Base-by-base conservation (phyloP, 257 asterid genomes). In the Solanum pimpinellifolium region DNA sequence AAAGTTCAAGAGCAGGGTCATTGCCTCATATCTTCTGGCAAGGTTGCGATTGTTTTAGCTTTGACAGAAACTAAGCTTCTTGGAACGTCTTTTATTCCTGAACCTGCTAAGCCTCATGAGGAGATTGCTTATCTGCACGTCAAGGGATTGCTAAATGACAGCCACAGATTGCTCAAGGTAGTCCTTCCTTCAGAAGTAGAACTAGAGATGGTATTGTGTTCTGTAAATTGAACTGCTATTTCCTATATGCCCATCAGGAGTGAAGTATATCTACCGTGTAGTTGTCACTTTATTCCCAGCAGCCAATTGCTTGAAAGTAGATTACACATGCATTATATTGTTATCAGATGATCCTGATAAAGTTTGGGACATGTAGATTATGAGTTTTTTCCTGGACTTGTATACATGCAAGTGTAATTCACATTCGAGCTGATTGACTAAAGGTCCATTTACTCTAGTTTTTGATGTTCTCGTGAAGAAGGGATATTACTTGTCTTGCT, bases 11-110 rank as follows among this genome's bases (percentile, higher is more conserved):
- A 87, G 85, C 92, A 88, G 84, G 98, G 99, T 65, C 87, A 74
- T 72, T 60, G 65, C 91, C 92, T 97, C 89, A 88, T 89, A 77
- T 89, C 94, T 84, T 88, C 83, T 85, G 99, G 99, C 42, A 94
- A 97, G 92, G 93, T 90, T 86, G 98, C 96, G 10, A 80, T 89
- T 41, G 89, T 94, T 89, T 82, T 95, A 87, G 86, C 92, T 41
- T 89, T 93, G 90, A 91, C 90, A 46, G 95, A 90, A 29, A 39
- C 75, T 39, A 87, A 89, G 75, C 88, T 88, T 73, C 86, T 86
- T 37, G 87, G 82, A 88, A 70, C 72, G 37, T 86, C 84, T 81
- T 84, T 91, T 87, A 87, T 84, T n/a, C 75, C 87, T 46, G 77
- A 39, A 74, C 89, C 87, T 73, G 86, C 27, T 78, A 86, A 83